Evolutionary conservation across 108 stramenopile genomes (phyloP).

Genomic region (Tribonema minus): DNA sequence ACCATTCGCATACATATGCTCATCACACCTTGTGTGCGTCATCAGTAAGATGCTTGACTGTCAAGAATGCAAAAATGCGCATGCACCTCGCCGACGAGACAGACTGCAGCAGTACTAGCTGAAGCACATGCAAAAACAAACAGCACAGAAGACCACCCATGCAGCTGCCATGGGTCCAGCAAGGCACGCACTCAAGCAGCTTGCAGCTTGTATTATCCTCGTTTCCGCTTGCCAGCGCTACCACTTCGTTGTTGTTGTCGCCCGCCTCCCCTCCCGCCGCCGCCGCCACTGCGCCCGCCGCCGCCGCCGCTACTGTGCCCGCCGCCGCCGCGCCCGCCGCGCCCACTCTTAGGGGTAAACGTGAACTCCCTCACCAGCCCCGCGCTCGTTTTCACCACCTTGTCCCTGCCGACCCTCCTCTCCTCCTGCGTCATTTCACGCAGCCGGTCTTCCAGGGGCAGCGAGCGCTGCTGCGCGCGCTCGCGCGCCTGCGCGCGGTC

Average conservation of each 20-base stretch:
- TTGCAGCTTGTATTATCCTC: background rate
- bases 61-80: too few species aligned
- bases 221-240: background rate
- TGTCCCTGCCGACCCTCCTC: slow-evolving; percentile 11
- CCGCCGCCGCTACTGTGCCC: background rate
- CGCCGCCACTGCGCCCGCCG: background rate
- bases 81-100: too few species aligned
- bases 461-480: slow-evolving; percentile 2
- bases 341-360: slow-evolving; percentile 4
- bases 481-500: slow-evolving; percentile 27
- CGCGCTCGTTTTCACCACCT: slow-evolving; percentile 6
- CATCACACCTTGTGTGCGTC: too few species aligned
- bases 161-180: too few species aligned
- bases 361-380: slow-evolving; percentile 39
- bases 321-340: slow-evolving; percentile 1
- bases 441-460: slow-evolving; percentile 18
- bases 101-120: too few species aligned
- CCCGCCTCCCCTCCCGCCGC: background rate
- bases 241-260: too few species aligned
- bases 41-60: too few species aligned
- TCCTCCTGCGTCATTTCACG: background rate
- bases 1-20: too few species aligned
- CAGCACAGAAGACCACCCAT: too few species aligned
- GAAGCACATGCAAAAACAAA: too few species aligned
- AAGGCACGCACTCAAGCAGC: too few species aligned